These are phyloP conservation scores for Tetrapisispora nanseiensis DNA, from an alignment of 805 yeast genomes.

Conservation along the genomic window DNA sequence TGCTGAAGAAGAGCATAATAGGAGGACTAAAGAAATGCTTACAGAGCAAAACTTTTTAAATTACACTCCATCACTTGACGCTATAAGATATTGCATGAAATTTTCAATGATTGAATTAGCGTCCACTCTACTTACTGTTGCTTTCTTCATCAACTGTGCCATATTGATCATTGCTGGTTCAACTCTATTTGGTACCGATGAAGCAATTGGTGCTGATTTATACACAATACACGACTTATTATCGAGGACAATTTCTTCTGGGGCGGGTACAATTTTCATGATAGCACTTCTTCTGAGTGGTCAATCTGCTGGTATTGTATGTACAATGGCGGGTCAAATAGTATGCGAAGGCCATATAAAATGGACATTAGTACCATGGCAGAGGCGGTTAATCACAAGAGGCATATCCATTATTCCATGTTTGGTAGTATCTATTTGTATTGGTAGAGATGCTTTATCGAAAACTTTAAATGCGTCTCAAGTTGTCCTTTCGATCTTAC, in stretches of 20 bases:
- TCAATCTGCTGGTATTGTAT: constrained; percentile 83
- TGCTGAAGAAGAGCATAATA: not conserved
- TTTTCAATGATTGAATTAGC: constrained; percentile 66
- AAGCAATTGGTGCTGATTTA: constrained; percentile 70
- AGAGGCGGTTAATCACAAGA: constrained; percentile 69
- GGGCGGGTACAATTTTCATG: constrained; percentile 78
- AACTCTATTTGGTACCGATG: constrained; percentile 59
- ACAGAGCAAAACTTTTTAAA: constrained; percentile 34
- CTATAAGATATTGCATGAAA: constrained; percentile 61
- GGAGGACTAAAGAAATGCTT: constrained; percentile 15
- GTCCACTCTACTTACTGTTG: constrained; percentile 64
- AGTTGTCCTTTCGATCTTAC: constrained; percentile 67
- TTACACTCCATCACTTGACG: constrained; percentile 63
- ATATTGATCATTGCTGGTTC: constrained; percentile 77
- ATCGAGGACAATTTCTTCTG: constrained; percentile 50
- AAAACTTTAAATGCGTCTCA: constrained; percentile 76
- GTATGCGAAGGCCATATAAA: constrained; percentile 84
- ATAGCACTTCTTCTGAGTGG: constrained; percentile 78
- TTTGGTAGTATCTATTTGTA: constrained; percentile 53
- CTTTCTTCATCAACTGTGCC: constrained; percentile 78
- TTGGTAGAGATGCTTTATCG: constrained; percentile 66
- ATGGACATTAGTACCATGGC: constrained; percentile 76
- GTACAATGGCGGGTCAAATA: constrained; percentile 89
- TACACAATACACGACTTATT: constrained; percentile 66
- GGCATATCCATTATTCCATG: constrained; percentile 76